phyloP scores from a whole-genome alignment of 1,139 yeast species.

The Cylindricascospora bacillispora region DNA sequence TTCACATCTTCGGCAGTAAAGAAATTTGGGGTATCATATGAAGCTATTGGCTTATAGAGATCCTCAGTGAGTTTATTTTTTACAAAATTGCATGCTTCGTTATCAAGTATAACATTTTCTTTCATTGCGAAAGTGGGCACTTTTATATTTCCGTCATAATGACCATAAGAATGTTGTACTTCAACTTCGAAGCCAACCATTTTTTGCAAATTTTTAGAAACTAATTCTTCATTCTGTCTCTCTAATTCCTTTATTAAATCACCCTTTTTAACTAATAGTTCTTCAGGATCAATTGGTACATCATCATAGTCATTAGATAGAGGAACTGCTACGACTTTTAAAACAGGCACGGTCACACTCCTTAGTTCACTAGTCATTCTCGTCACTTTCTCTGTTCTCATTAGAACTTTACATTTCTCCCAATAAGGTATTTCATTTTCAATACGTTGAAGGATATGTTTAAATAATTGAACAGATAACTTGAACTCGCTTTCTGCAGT shows the following conservation, averaged over 20 bases:
- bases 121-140: constrained; percentile 10
- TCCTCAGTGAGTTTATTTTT: constrained; percentile 7
- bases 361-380: constrained; percentile 4
- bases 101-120: constrained; percentile 8
- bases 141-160: constrained; percentile 6
- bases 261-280: constrained; percentile 3
- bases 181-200: constrained; percentile 12
- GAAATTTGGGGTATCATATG: constrained; percentile 19
- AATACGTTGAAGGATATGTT: constrained; percentile 33
- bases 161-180: constrained; percentile 9
- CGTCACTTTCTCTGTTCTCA: constrained; percentile 13
- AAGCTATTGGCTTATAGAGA: constrained; percentile 10
- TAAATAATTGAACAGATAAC: constrained; percentile 47
- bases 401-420: constrained; percentile 16
- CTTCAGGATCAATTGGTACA: constrained; percentile 6
- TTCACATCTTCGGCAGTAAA: constrained; percentile 15
- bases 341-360: constrained; percentile 8
- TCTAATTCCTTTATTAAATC: constrained; percentile 4
- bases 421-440: constrained; percentile 22
- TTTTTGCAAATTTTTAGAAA: constrained; percentile 2
- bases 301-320: constrained; percentile 16
- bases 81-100: constrained; percentile 13
- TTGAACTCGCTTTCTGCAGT: constrained; percentile 68
- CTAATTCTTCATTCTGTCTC: constrained; percentile 4
- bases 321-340: constrained; percentile 23